Percentiles rank a stretch among this genome's conserved stretches.
Evolutionary conservation across 2,329 filamentous ascomycete species (phyloP).

Genomic region (Fusarium sp.): DNA sequence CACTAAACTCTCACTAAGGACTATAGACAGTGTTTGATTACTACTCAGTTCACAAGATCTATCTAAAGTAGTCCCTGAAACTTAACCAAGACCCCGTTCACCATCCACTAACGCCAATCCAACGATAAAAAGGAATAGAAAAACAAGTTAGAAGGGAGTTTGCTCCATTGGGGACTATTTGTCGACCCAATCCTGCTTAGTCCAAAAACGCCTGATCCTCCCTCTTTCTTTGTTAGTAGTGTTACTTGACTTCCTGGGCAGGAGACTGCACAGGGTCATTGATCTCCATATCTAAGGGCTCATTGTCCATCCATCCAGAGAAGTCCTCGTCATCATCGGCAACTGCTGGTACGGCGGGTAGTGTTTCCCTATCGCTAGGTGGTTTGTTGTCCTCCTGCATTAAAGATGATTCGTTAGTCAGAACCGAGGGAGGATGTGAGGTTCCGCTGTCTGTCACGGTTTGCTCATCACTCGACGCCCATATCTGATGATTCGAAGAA

Average conservation of each 20-base stretch:
- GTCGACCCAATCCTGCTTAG: conserved; percentile 22
- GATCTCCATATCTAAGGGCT: conserved; percentile 45
- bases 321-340: conserved; percentile 54
- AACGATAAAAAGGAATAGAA: conserved; percentile 12
- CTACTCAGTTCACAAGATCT: conserved; percentile 29
- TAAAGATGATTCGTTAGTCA: conserved; percentile 25
- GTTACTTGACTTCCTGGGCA: conserved; percentile 44
- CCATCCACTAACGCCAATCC: conserved; percentile 28
- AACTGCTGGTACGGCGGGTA: conserved; percentile 32
- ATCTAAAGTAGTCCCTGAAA: conserved; percentile 15
- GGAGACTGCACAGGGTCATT: conserved; percentile 33
- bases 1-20: not conserved
- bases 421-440: conserved; percentile 28
- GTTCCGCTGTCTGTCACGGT: conserved; percentile 32
- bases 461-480: conserved; percentile 34
- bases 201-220: conserved; percentile 36
- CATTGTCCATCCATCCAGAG: conserved; percentile 55
- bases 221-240: conserved; percentile 9
- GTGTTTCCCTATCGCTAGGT: conserved; percentile 21
- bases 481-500: conserved; percentile 32
- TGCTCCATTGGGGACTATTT: conserved; percentile 17
- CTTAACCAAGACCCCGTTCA: not conserved
- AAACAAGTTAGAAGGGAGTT: conserved; percentile 14
- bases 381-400: conserved; percentile 22
- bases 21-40: conserved; percentile 4